Percentiles rank a stretch among this genome's conserved stretches.
Conservation (phyloP, 1,139 yeast genomes). For the Waltiozyma sp. region DNA sequence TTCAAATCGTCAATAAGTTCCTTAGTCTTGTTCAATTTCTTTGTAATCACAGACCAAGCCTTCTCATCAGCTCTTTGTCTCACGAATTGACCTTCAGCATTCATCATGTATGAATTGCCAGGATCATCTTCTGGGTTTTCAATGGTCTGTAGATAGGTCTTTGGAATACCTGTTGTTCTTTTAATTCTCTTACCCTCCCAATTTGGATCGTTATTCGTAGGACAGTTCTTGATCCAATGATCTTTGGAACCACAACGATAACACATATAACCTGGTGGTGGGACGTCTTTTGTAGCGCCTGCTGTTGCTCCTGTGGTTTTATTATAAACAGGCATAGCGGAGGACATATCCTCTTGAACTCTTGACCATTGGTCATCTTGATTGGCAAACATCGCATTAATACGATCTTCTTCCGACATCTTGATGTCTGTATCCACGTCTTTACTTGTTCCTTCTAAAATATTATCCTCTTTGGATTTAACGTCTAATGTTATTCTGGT, state of each 20-base stretch:
- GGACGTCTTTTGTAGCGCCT: conserved; percentile 27
- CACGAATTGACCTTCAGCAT: conserved; percentile 92
- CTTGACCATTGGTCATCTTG: conserved; percentile 93
- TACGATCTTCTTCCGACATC: conserved; percentile 75
- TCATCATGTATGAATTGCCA: conserved; percentile 76
- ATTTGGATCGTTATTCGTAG: conserved; percentile 84
- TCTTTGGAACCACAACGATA: conserved; percentile 95
- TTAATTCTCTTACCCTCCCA: conserved; percentile 88
- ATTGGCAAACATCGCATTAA: conserved; percentile 82
- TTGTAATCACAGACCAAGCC: conserved; percentile 84
- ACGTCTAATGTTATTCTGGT: conserved; percentile 27
- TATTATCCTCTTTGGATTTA: conserved; percentile 9
- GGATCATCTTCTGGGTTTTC: conserved; percentile 53
- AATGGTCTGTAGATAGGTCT: conserved; percentile 72
- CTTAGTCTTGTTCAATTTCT: conserved; percentile 41
- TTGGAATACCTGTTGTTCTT: conserved; percentile 96
- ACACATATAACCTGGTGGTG: conserved; percentile 94
- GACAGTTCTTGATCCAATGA: conserved; percentile 95
- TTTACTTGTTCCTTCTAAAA: conserved; percentile 9
- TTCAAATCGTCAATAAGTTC: conserved; percentile 31
- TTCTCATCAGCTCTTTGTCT: conserved; percentile 88
- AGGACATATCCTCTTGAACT: conserved; percentile 83
- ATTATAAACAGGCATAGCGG: conserved; percentile 51
- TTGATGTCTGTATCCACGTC: conserved; percentile 20
- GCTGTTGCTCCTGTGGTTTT: conserved; percentile 25